These are phyloP conservation scores for Microbotryomycetes sp. DNA, from an alignment of 1,284 basidiomycete genomes.

Conservation along the genomic window DNA sequence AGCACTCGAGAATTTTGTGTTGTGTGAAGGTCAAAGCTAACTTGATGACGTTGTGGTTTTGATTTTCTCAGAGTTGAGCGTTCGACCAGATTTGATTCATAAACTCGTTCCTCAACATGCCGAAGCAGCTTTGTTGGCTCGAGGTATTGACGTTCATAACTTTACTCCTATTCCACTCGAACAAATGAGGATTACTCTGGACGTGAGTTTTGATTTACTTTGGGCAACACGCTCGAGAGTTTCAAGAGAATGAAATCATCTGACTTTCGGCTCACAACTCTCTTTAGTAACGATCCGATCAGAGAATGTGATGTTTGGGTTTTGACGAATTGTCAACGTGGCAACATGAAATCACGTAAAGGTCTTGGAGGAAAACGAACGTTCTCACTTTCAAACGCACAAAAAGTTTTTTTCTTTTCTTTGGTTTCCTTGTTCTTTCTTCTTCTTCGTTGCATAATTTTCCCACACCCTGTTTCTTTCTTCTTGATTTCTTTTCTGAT, in stretches of 20 bases:
- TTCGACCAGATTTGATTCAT: slow-evolving; percentile 87
- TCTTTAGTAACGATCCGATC: background rate
- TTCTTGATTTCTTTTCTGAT: no score
- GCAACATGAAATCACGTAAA: slow-evolving; percentile 1
- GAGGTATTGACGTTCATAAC: slow-evolving; percentile 75
- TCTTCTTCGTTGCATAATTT: slow-evolving; percentile 32
- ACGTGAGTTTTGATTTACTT: no score
- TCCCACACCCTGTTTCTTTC: slow-evolving; percentile 18
- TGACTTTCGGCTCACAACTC: background rate
- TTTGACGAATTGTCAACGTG: background rate
- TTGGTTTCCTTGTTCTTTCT: slow-evolving; percentile 18
- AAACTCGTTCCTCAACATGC: slow-evolving; percentile 84
- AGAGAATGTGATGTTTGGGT: background rate
- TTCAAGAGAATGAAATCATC: background rate
- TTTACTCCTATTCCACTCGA: slow-evolving; percentile 43
- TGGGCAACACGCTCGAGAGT: no score
- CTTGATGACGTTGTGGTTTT: background rate
- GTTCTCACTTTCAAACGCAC: background rate
- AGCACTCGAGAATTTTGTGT: slow-evolving; percentile 40
- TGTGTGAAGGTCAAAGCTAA: slow-evolving; percentile 1
- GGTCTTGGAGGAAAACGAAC: background rate
- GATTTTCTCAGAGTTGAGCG: slow-evolving; percentile 65
- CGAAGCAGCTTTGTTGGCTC: slow-evolving; percentile 77
- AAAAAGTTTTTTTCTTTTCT: background rate
- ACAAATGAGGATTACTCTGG: slow-evolving; percentile 41